Base-by-base conservation (phyloP, 2,329 filamentous ascomycete species). In the Alternaria angustiovoidea region DNA sequence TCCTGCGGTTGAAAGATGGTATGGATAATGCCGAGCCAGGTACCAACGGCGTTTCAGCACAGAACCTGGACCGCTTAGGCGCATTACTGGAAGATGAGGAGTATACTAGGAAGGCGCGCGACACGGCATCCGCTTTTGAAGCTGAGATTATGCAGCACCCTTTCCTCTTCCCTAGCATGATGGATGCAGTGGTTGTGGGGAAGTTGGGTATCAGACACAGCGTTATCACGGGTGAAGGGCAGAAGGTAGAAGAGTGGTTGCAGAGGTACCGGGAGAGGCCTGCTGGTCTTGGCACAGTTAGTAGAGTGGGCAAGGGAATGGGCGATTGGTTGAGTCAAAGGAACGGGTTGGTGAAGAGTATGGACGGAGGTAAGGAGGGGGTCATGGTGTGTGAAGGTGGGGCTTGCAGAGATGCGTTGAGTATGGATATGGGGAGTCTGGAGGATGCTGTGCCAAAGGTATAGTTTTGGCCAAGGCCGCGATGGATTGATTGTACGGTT, bases 11-110 rank as follows among this genome's bases (percentile, higher is more conserved):
- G 51, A 99, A 99, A 80, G 93, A 96, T 64, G 95, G 93, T 65
- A 97, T 97, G 86, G 95, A 99, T 78, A 92, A 92, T 5, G 90
- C 93, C 1, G 90, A 95, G 61, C 95, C 95, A 0, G 95, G 93
- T 0, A 91, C 92, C 52, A 99, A 99, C 75, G 93, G 92, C 39
- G 87, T 94, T 6, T 91, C 91, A n/a, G 91, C 92, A 0, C 86
- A 87, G 16, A 98, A 98, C 74, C 82, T 98, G n/a, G 91, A 95
- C 79, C 89, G 92, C 0, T 86, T 98, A 4, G 88, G 88, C 12
- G 85, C 85, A 6, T 77, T 96, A 2, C 83, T 96, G 0, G 86
- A 87, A 47, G 88, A 92, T 64, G 81, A 87, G 2, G 77, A 79
- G 3, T 94, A 92, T 72, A 84, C 84, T 0, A 81, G 82, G 52